A percentile compares a stretch with the other conserved stretches of the same genome.
These are phyloP conservation scores for Kwoniella mangroviensis DNA, from an alignment of 768 basidiomycete species.

Conservation along the genomic window DNA sequence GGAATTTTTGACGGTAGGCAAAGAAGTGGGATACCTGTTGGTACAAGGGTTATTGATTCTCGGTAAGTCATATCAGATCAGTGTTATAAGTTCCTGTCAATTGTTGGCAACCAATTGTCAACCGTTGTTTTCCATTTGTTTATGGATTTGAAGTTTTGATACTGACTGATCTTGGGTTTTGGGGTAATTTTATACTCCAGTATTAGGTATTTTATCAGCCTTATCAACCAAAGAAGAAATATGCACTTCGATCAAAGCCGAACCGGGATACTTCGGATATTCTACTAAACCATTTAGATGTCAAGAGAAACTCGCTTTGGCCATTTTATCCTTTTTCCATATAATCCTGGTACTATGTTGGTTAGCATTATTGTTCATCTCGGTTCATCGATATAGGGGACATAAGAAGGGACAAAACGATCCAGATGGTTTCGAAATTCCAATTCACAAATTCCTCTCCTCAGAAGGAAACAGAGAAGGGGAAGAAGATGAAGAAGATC, in stretches of 20 bases:
- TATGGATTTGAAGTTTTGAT: too few species aligned
- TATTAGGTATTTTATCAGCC: not conserved
- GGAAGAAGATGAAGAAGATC: not conserved
- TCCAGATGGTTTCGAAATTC: not conserved
- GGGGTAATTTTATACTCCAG: not conserved
- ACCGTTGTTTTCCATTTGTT: too few species aligned
- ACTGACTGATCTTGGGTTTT: not conserved
- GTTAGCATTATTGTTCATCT: not conserved
- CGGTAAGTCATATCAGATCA: not conserved
- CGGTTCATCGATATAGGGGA: not conserved
- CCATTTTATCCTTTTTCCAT: not conserved
- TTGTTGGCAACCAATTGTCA: too few species aligned
- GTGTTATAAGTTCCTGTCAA: too few species aligned
- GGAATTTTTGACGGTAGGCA: not conserved
- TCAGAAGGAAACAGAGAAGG: not conserved
- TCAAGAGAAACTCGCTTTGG: not conserved
- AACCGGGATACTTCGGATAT: not conserved
- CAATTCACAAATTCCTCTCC: not conserved
- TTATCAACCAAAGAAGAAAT: slow-evolving; percentile 4
- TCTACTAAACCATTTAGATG: not conserved
- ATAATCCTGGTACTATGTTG: not conserved
- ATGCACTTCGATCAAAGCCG: not conserved
- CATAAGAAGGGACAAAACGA: not conserved
- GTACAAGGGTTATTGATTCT: not conserved
- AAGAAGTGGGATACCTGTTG: not conserved